A percentile compares a stretch with the other conserved stretches of the same genome.
These are phyloP conservation scores for Nakazawaea laoshanensis DNA, from an alignment of 805 yeast genomes.

Conservation along the genomic window DNA sequence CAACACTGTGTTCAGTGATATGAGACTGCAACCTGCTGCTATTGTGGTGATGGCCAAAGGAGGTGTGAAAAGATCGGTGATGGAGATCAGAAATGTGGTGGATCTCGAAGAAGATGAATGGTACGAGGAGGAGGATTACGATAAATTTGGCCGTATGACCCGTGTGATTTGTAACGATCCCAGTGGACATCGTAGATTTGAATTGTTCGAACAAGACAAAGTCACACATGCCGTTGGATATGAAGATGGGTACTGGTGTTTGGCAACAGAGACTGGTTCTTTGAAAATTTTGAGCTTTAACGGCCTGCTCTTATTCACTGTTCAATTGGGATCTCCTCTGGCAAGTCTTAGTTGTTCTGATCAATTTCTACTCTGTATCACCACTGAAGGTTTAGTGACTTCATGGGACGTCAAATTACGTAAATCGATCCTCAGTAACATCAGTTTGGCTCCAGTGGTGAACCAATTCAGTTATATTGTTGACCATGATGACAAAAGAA, in stretches of 20 bases:
- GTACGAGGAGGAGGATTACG: conserved; percentile 19
- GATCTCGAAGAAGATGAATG: conserved; percentile 23
- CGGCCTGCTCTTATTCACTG: conserved; percentile 39
- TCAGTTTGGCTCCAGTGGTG: conserved; percentile 46
- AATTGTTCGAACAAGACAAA: conserved; percentile 36
- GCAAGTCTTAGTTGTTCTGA: conserved; percentile 27
- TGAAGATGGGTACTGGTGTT: conserved; percentile 34
- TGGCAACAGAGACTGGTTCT: conserved; percentile 53
- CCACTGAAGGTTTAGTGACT: conserved; percentile 41
- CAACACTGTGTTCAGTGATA: conserved; percentile 20
- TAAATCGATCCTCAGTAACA: conserved; percentile 26
- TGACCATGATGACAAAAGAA: conserved; percentile 16
- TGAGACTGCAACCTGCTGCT: conserved; percentile 22
- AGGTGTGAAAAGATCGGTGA: conserved; percentile 19
- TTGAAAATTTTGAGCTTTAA: conserved; percentile 34
- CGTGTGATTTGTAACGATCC: conserved; percentile 24
- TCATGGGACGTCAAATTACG: conserved; percentile 37
- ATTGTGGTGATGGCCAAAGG: conserved; percentile 15
- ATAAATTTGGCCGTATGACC: conserved; percentile 17
- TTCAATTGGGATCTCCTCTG: conserved; percentile 44
- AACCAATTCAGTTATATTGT: conserved; percentile 23
- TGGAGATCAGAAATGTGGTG: conserved; percentile 30
- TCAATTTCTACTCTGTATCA: conserved; percentile 31
- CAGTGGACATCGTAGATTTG: conserved; percentile 26
- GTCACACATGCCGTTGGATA: conserved; percentile 37